Conservation (phyloP, 805 yeast genomes). For the Torulaspora franciscae region DNA sequence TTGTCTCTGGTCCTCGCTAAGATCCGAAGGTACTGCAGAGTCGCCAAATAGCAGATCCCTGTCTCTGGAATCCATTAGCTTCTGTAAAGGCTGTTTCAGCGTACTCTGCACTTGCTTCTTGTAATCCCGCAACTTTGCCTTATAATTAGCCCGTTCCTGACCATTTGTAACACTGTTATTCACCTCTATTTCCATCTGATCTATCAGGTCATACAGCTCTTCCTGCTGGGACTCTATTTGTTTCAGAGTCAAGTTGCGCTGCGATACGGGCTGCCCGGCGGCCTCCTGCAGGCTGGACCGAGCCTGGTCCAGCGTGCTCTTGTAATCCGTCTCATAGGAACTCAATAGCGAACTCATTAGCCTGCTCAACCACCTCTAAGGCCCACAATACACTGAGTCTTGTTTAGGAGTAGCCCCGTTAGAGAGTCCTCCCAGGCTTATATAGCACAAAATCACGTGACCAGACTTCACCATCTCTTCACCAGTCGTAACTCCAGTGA, state of each 20-base stretch:
- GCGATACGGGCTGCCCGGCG: slow-evolving; percentile 19
- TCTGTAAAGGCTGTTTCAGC: slow-evolving; percentile 51
- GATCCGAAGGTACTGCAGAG: slow-evolving; percentile 29
- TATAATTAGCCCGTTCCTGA: slow-evolving; percentile 54
- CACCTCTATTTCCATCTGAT: slow-evolving; percentile 83
- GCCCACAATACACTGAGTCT: neutral
- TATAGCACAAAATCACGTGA: neutral
- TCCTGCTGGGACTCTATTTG: slow-evolving; percentile 32
- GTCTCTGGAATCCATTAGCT: slow-evolving; percentile 63
- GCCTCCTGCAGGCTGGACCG: slow-evolving; percentile 19
- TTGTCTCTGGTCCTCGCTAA: slow-evolving; percentile 67
- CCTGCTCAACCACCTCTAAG: neutral
- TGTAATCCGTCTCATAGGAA: slow-evolving; percentile 39
- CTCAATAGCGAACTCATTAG: slow-evolving; percentile 28
- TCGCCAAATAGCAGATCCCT: slow-evolving; percentile 68
- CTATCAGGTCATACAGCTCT: slow-evolving; percentile 55
- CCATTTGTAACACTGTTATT: slow-evolving; percentile 52
- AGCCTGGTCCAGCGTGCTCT: slow-evolving; percentile 30
- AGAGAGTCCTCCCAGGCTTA: too few relatives aligned
- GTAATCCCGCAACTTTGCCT: slow-evolving; percentile 71
- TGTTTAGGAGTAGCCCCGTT: neutral
- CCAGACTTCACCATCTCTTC: neutral
- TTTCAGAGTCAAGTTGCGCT: slow-evolving; percentile 25
- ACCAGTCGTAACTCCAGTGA: too few relatives aligned
- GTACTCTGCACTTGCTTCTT: slow-evolving; percentile 53